A percentile compares a stretch with the other conserved stretches of the same genome.
Evolutionary conservation across 108 stramenopile genomes (phyloP).

Genomic region (Epithemia pelagica): DNA sequence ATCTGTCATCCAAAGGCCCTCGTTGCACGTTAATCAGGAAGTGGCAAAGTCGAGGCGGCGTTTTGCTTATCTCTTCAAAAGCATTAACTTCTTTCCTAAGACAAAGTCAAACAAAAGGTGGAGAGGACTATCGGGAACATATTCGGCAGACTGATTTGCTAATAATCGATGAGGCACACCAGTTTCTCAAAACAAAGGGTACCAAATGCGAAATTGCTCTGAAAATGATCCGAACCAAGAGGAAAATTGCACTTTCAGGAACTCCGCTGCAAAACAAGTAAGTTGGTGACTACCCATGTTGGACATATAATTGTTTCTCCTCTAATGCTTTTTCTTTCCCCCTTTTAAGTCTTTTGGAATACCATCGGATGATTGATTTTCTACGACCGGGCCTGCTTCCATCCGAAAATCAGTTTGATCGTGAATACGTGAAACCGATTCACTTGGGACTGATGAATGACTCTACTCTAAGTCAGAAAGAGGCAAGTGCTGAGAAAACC

Average conservation of each 20-base stretch:
- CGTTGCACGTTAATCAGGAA: slow-evolving; percentile 21
- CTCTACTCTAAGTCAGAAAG: slow-evolving; percentile 1
- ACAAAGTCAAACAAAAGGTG: slow-evolving; percentile 10
- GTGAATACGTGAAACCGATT: slow-evolving; percentile 42
- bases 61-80: slow-evolving; percentile 38
- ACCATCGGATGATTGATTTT: slow-evolving; percentile 53
- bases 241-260: slow-evolving; percentile 63
- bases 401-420: slow-evolving; percentile 35
- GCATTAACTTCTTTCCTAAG: slow-evolving; percentile 26
- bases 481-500: slow-evolving; percentile 4
- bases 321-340: neutral
- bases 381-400: slow-evolving; percentile 41
- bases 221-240: slow-evolving; percentile 24
- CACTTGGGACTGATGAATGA: slow-evolving; percentile 41
- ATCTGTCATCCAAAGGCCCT: slow-evolving; percentile 3
- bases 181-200: slow-evolving; percentile 44
- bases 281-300: no score
- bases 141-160: slow-evolving; percentile 44
- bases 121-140: slow-evolving; percentile 10
- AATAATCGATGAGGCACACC: slow-evolving; percentile 65
- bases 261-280: slow-evolving; percentile 43
- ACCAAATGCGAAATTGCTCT: slow-evolving; percentile 43
- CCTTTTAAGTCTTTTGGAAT: slow-evolving; percentile 48
- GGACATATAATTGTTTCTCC: no score
- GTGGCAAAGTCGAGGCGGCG: slow-evolving; percentile 51